Conservation (phyloP, 2,329 filamentous ascomycete species). For the Phialophora chinensis region DNA sequence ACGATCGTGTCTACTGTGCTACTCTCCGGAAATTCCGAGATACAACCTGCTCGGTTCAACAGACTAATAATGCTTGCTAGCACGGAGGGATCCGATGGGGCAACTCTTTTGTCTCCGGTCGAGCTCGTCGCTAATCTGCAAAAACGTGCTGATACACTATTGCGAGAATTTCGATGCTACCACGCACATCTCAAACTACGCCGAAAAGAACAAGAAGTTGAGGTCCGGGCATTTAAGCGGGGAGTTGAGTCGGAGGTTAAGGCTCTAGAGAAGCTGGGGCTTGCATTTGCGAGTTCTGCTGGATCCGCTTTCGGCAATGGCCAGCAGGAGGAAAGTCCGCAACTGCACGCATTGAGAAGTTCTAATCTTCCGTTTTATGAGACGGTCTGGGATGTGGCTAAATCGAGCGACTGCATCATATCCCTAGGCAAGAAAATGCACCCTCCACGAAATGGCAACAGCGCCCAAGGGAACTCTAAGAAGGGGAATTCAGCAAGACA, state of each 20-base stretch:
- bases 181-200: conserved; percentile 49
- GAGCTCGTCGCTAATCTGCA: conserved; percentile 23
- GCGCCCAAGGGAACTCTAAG: background rate
- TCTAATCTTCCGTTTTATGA: conserved; percentile 71
- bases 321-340: conserved; percentile 40
- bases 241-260: conserved; percentile 57
- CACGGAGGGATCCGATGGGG: background rate
- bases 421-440: conserved; percentile 63
- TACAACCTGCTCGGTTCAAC: background rate
- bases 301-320: background rate
- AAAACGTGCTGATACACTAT: conserved; percentile 41
- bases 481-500: conserved; percentile 19
- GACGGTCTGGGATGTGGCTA: conserved; percentile 68
- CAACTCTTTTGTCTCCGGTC: background rate
- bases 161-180: conserved; percentile 55
- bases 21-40: too few species aligned
- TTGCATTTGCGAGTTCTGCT: conserved; percentile 17
- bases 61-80: background rate
- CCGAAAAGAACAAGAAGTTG: conserved; percentile 55
- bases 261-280: conserved; percentile 52
- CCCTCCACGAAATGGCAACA: conserved; percentile 22
- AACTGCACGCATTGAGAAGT: conserved; percentile 64
- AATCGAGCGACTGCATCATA: conserved; percentile 61
- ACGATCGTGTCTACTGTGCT: background rate
- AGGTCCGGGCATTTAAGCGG: conserved; percentile 57